phyloP scores from a whole-genome alignment of 169 alveolate species.

The Eimeria acervulina region DNA sequence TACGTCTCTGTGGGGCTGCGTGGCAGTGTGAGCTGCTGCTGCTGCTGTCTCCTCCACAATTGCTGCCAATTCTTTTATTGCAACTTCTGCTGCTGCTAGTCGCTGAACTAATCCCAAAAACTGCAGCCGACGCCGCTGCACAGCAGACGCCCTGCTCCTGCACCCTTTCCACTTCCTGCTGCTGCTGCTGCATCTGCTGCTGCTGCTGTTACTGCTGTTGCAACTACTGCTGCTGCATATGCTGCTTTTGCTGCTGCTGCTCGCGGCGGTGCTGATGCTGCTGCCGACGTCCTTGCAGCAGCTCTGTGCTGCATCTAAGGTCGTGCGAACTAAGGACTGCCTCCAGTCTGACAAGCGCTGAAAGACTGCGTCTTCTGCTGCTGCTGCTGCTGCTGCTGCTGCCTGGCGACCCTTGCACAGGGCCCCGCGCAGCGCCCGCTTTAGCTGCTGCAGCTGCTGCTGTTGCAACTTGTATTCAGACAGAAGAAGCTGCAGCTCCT shows the following conservation, averaged over 20 bases:
- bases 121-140: neutral
- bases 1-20: neutral
- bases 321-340: neutral
- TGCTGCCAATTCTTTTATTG: neutral
- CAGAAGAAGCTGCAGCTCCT: neutral
- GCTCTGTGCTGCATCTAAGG: slow-evolving; percentile 60
- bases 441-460: slow-evolving; percentile 1
- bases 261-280: slow-evolving; percentile 49
- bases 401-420: neutral
- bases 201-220: slow-evolving; percentile 25
- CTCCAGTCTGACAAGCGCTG: slow-evolving; percentile 43
- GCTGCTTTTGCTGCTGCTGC: slow-evolving; percentile 62
- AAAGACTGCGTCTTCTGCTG: slow-evolving; percentile 47
- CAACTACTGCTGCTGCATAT: slow-evolving; percentile 39
- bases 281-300: slow-evolving; percentile 15
- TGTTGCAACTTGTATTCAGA: neutral
- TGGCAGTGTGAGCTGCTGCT: neutral
- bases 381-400: slow-evolving; percentile 70
- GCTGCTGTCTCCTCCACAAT: neutral
- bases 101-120: slow-evolving; percentile 34
- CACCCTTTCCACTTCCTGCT: slow-evolving; percentile 17
- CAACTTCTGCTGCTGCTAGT: slow-evolving; percentile 50
- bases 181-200: slow-evolving; percentile 48
- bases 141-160: neutral
- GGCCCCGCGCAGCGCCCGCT: slow-evolving; percentile 11